Conservation (phyloP, 495 filamentous ascomycete species). For the Echria macrotheca region DNA sequence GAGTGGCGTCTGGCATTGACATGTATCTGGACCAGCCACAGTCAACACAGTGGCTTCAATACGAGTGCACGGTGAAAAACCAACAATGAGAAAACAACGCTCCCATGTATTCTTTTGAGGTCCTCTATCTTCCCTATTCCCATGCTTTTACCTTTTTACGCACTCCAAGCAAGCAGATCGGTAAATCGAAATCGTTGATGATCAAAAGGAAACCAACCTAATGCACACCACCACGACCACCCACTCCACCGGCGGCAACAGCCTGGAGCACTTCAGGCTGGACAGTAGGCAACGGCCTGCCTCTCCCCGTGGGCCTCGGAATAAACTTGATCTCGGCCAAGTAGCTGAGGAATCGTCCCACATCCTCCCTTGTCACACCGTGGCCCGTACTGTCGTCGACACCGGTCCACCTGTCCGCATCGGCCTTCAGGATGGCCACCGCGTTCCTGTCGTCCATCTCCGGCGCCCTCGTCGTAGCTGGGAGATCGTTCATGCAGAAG, state of each 20-base stretch:
- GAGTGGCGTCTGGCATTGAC: too few species aligned
- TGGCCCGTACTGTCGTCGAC: constrained; percentile 58
- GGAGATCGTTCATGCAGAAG: constrained; percentile 75
- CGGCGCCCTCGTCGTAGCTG: constrained; percentile 69
- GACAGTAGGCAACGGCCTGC: constrained; percentile 46
- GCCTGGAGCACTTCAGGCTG: constrained; percentile 49
- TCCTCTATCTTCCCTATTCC: too few species aligned
- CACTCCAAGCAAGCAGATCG: too few species aligned
- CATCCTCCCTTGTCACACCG: constrained; percentile 59
- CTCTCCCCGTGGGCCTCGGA: constrained; percentile 43
- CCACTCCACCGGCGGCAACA: constrained; percentile 21
- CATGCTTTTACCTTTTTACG: too few species aligned
- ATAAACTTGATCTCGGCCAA: constrained; percentile 69
- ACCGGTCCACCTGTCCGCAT: constrained; percentile 55
- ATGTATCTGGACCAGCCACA: too few species aligned
- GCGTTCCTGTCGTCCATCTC: constrained; percentile 77
- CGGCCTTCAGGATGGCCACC: constrained; percentile 52
- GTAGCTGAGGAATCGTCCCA: constrained; percentile 71
- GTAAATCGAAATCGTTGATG: too few species aligned
- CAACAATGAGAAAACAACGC: too few species aligned
- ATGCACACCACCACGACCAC: constrained; percentile 26
- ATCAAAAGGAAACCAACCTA: too few species aligned
- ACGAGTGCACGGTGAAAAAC: too few species aligned
- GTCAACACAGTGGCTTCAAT: too few species aligned
- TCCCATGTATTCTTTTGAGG: too few species aligned